These are phyloP conservation scores for Pyronema domesticum DNA, from an alignment of 495 filamentous ascomycete genomes.

Conservation along the genomic window DNA sequence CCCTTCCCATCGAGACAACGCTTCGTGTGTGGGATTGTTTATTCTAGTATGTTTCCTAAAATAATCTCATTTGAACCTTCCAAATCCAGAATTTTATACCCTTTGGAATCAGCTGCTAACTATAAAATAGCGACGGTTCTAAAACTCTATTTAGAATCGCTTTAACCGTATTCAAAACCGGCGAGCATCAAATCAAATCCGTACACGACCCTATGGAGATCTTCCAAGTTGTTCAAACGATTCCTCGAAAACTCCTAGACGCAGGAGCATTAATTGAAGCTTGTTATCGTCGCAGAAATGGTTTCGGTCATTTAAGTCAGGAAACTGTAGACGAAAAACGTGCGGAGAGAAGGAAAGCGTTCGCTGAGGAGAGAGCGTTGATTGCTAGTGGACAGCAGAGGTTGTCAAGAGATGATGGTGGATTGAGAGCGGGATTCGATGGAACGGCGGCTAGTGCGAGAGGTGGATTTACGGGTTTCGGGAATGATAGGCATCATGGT, in stretches of 20 bases:
- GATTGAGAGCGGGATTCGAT: conserved; percentile 15
- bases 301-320: conserved; percentile 63
- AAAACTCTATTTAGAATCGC: conserved; percentile 91
- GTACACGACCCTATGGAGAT: conserved; percentile 87
- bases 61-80: conserved; percentile 1
- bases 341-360: conserved; percentile 36
- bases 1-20: conserved; percentile 73
- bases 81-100: not conserved
- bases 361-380: conserved; percentile 27
- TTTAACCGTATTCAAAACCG: conserved; percentile 80
- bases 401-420: conserved; percentile 17
- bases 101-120: no score
- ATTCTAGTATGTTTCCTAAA: conserved; percentile 41
- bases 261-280: conserved; percentile 63
- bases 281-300: conserved; percentile 60
- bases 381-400: conserved; percentile 16
- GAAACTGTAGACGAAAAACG: conserved; percentile 44
- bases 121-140: conserved; percentile 44
- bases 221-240: conserved; percentile 84
- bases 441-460: not conserved
- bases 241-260: conserved; percentile 66
- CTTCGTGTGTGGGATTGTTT: conserved; percentile 89
- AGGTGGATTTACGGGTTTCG: conserved; percentile 8
- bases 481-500: conserved; percentile 8
- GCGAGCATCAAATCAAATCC: conserved; percentile 60